Conservation (phyloP, 495 filamentous ascomycete species). For the Podospora sp. region DNA sequence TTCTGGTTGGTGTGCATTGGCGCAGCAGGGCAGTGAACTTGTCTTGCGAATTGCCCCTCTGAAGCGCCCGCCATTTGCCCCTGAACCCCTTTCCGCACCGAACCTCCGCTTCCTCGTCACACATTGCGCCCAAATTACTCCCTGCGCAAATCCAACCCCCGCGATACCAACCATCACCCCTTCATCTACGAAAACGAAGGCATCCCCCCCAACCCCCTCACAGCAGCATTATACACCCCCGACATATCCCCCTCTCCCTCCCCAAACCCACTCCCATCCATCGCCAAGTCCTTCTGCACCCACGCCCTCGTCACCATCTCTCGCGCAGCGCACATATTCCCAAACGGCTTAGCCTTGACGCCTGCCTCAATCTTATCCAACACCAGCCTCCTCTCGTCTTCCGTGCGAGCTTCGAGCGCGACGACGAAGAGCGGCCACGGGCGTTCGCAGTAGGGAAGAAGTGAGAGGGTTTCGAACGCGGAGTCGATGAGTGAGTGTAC, state of each 20-base stretch:
- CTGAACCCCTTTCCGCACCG: no score
- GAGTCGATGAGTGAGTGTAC: constrained; percentile 13
- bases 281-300: constrained; percentile 9
- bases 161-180: not conserved
- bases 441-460: not conserved
- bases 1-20: no score
- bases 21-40: no score
- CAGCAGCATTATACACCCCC: constrained; percentile 11
- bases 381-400: constrained; percentile 12
- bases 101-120: no score
- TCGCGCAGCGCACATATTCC: constrained; percentile 5
- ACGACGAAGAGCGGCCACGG: constrained; percentile 18
- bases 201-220: constrained; percentile 1
- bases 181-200: constrained; percentile 3
- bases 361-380: not conserved
- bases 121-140: not conserved
- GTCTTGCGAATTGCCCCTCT: no score
- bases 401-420: constrained; percentile 12
- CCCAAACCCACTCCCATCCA: not conserved
- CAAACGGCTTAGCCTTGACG: constrained; percentile 1
- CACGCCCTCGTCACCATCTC: constrained; percentile 14
- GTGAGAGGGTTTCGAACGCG: not conserved
- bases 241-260: constrained; percentile 10
- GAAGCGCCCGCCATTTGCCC: no score
- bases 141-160: not conserved